These are phyloP conservation scores for Basidiobolus heterosporus DNA, from an alignment of 371 early-diverging fungal genomes.

Conservation along the genomic window DNA sequence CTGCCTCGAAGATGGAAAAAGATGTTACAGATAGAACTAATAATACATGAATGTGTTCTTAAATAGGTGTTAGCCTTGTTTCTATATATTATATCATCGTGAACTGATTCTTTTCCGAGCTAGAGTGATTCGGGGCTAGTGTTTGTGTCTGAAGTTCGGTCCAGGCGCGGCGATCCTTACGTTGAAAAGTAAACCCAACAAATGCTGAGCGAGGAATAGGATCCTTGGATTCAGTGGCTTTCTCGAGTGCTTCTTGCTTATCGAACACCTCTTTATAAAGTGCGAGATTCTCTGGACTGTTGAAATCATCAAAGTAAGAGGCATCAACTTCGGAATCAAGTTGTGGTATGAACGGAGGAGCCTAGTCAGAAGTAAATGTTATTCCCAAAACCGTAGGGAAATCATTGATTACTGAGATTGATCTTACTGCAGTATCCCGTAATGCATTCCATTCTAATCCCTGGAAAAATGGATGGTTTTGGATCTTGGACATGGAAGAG, in stretches of 20 bases:
- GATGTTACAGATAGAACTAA: too few species aligned
- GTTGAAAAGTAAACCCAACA: constrained; percentile 52
- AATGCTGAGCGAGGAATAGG: constrained; percentile 18
- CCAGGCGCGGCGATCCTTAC: constrained; percentile 1
- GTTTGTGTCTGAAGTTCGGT: too few species aligned
- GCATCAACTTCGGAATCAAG: constrained; percentile 50
- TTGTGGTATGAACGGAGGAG: constrained; percentile 62
- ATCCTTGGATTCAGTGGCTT: too few species aligned
- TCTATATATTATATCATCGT: too few species aligned
- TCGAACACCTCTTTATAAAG: constrained; percentile 52
- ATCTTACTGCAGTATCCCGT: constrained; percentile 13
- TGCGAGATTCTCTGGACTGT: constrained; percentile 39
- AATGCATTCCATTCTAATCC: constrained; percentile 53
- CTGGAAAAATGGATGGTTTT: constrained; percentile 58
- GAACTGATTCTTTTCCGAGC: too few species aligned
- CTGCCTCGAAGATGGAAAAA: too few species aligned
- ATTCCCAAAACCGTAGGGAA: too few species aligned
- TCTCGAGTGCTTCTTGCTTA: constrained; percentile 30
- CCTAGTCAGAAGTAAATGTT: constrained; percentile 2
- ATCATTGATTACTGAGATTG: too few species aligned
- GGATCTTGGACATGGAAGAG: constrained; percentile 32
- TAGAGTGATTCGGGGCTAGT: too few species aligned
- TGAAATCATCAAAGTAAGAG: constrained; percentile 72
- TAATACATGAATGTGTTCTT: too few species aligned
- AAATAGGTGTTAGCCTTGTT: too few species aligned